Evolutionary conservation across 345 rosid genomes (phyloP).

Genomic region (Cardamine resedifolia): DNA sequence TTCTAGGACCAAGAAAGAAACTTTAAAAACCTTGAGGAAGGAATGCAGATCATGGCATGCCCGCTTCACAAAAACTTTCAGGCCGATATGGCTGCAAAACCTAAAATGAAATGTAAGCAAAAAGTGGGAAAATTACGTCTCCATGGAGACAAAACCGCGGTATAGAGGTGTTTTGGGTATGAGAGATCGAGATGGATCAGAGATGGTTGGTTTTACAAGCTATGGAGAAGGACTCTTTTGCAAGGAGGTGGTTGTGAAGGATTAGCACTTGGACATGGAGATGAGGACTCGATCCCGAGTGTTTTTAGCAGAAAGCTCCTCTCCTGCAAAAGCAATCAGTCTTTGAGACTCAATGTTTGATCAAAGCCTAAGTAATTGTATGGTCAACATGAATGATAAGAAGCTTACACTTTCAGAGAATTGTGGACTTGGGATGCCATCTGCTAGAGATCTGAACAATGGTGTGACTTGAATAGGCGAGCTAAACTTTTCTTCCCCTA

Average conservation of each 20-base stretch:
- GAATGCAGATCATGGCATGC: slow-evolving; percentile 69
- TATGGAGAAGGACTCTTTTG: slow-evolving; percentile 93
- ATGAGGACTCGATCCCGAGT: slow-evolving; percentile 81
- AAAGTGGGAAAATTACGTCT: slow-evolving; percentile 27
- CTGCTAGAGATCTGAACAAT: slow-evolving; percentile 93
- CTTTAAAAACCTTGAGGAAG: slow-evolving; percentile 26
- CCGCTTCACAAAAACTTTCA: slow-evolving; percentile 68
- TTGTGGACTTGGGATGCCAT: slow-evolving; percentile 92
- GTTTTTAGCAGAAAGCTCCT: slow-evolving; percentile 85
- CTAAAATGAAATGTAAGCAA: slow-evolving; percentile 37
- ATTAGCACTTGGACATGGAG: slow-evolving; percentile 57
- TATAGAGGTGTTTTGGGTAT: background rate
- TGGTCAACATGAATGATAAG: background rate
- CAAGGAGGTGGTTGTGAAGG: slow-evolving; percentile 77
- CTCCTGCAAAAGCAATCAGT: slow-evolving; percentile 56
- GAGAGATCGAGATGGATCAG: background rate
- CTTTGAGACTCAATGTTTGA: background rate
- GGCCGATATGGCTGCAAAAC: slow-evolving; percentile 77
- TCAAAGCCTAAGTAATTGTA: background rate
- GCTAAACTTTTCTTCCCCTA: slow-evolving; percentile 54
- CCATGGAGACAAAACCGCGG: slow-evolving; percentile 31
- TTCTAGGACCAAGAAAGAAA: slow-evolving; percentile 31
- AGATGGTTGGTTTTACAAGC: slow-evolving; percentile 53
- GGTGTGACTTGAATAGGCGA: slow-evolving; percentile 92
- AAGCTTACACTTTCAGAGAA: slow-evolving; percentile 96